Percentiles rank a stretch among this genome's conserved stretches.
Conservation (phyloP, 192 early-diverging fungal genomes). For the Coemansia sp. region DNA sequence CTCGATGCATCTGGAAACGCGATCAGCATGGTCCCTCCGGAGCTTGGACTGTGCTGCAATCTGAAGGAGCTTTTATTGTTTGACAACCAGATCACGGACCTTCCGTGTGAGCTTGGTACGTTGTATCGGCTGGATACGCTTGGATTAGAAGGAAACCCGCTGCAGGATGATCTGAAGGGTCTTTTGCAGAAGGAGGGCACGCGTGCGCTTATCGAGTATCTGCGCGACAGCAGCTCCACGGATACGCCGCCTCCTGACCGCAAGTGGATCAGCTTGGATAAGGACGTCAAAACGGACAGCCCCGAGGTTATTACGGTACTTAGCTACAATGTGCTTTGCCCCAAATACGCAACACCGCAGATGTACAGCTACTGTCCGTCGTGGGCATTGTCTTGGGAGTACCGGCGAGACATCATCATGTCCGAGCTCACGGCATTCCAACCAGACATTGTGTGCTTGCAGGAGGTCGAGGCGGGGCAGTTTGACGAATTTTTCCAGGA, state of each 20-base stretch:
- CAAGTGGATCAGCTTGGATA: constrained; percentile 88
- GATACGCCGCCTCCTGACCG: constrained; percentile 79
- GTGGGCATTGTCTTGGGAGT: constrained; percentile 93
- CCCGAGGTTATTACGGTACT: constrained; percentile 86
- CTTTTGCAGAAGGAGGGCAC: constrained; percentile 90
- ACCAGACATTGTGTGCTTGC: constrained; percentile 91
- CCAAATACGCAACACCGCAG: constrained; percentile 86
- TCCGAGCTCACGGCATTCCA: constrained; percentile 84
- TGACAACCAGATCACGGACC: constrained; percentile 84
- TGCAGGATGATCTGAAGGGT: constrained; percentile 77
- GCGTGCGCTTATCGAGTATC: constrained; percentile 75
- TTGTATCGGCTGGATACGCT: constrained; percentile 88
- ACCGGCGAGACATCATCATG: constrained; percentile 86
- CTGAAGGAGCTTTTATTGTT: constrained; percentile 85
- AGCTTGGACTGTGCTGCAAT: constrained; percentile 81
- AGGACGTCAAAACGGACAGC: constrained; percentile 62
- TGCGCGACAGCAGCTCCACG: constrained; percentile 85
- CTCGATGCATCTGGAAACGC: constrained; percentile 93
- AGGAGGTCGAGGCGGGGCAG: constrained; percentile 88
- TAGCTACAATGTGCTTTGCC: constrained; percentile 90
- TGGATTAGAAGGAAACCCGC: constrained; percentile 94
- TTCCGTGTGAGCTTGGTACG: constrained; percentile 88
- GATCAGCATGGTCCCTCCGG: constrained; percentile 78
- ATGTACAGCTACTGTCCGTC: constrained; percentile 93
- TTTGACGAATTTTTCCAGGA: constrained; percentile 88